These are phyloP conservation scores for Fusarium secorum DNA, from an alignment of 2,329 filamentous ascomycete genomes.

Conservation along the genomic window DNA sequence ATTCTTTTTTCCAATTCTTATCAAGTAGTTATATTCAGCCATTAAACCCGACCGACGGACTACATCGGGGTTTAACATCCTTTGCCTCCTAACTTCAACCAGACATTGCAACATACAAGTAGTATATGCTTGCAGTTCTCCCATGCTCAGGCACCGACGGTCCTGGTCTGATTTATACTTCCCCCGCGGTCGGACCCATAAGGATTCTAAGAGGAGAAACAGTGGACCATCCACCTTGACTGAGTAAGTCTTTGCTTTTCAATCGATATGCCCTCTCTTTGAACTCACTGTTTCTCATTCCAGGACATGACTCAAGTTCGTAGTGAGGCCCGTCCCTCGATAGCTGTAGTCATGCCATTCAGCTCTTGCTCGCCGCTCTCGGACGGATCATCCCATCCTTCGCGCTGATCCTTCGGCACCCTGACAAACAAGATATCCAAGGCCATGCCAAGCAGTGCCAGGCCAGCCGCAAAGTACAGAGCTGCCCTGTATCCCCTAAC, in stretches of 20 bases:
- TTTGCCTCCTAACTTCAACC: accelerated
- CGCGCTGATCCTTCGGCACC: conserved; percentile 15
- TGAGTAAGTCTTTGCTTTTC: too few relatives aligned
- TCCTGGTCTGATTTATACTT: accelerated
- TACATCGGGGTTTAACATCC: neutral
- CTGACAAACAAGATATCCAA: conserved; percentile 13
- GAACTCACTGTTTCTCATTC: accelerated
- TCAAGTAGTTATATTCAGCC: neutral
- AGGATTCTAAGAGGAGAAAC: neutral
- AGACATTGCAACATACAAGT: accelerated
- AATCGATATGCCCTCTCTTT: too few relatives aligned
- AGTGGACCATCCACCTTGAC: too few relatives aligned
- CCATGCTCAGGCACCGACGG: neutral
- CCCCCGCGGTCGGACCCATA: accelerated
- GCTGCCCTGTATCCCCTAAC: conserved; percentile 6
- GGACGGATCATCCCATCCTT: conserved; percentile 12
- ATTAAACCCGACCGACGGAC: neutral
- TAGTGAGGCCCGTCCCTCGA: neutral
- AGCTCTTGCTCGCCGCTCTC: neutral
- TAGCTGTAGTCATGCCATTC: neutral
- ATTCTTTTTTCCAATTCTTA: neutral
- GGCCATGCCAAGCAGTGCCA: neutral
- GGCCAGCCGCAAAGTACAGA: conserved; percentile 10
- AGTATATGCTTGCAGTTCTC: accelerated
- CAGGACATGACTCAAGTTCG: neutral